phyloP scores from a whole-genome alignment of 805 yeast genomes.

The Kodamaea restingae region DNA sequence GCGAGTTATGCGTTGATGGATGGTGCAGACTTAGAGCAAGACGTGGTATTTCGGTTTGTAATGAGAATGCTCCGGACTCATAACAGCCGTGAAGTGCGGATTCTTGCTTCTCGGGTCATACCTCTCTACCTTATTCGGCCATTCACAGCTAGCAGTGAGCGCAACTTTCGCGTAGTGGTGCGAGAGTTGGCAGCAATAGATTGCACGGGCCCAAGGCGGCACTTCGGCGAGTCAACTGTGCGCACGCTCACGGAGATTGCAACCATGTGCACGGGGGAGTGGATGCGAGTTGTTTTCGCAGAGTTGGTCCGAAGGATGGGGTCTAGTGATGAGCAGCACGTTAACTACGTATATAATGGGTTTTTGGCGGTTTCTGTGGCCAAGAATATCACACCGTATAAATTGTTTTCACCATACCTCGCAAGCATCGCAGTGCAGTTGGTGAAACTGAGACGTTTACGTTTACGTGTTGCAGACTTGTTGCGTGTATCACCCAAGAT shows the following conservation, averaged over 20 bases:
- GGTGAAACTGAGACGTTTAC: conserved; percentile 54
- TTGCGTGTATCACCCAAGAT: conserved; percentile 58
- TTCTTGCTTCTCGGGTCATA: conserved; percentile 48
- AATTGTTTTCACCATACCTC: conserved; percentile 72
- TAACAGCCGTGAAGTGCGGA: conserved; percentile 51
- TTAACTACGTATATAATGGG: conserved; percentile 65
- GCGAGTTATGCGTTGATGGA: conserved; percentile 50
- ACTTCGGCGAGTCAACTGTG: conserved; percentile 56
- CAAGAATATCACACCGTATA: conserved; percentile 66
- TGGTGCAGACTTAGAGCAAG: neutral
- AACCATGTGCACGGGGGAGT: conserved; percentile 58
- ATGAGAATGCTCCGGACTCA: conserved; percentile 34
- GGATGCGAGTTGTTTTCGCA: conserved; percentile 60
- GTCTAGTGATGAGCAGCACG: conserved; percentile 52
- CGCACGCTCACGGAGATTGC: conserved; percentile 64
- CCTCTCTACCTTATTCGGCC: conserved; percentile 48
- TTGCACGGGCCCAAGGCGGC: conserved; percentile 26
- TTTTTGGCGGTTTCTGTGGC: conserved; percentile 55
- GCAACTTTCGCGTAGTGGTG: conserved; percentile 43
- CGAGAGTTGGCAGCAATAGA: conserved; percentile 39
- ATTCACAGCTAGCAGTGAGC: conserved; percentile 34
- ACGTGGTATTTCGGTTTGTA: conserved; percentile 39
- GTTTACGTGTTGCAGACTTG: conserved; percentile 58
- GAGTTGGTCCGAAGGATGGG: conserved; percentile 65
- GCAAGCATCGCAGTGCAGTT: conserved; percentile 65